phyloP scores from a whole-genome alignment of 2,329 filamentous ascomycete genomes.

The Dactylonectria estremocensis region DNA sequence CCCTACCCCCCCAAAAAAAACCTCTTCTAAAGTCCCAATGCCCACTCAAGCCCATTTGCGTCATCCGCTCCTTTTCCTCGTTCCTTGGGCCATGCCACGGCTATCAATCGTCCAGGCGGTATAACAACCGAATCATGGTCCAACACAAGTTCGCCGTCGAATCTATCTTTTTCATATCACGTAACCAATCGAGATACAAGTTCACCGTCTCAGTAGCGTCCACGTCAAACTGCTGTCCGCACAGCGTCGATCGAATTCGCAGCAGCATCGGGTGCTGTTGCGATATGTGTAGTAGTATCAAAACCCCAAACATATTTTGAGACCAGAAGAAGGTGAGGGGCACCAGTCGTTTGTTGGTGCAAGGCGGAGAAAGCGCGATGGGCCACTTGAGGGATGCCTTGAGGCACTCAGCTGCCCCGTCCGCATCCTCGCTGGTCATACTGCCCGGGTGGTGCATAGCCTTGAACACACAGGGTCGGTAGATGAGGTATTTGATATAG shows the following conservation, averaged over 20 bases:
- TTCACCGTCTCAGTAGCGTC: slow-evolving; percentile 65
- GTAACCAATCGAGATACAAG: slow-evolving; percentile 72
- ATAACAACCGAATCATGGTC: slow-evolving; percentile 65
- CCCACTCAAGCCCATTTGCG: slow-evolving; percentile 14
- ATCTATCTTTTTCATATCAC: slow-evolving; percentile 70
- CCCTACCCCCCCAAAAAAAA: slow-evolving; percentile 3
- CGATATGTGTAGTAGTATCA: slow-evolving; percentile 70
- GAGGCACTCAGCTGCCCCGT: slow-evolving; percentile 70
- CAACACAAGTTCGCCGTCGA: slow-evolving; percentile 70
- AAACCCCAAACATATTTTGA: slow-evolving; percentile 72
- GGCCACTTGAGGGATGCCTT: slow-evolving; percentile 73
- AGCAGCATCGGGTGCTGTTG: slow-evolving; percentile 65
- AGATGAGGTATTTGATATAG: slow-evolving; percentile 70
- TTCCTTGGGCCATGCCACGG: neutral
- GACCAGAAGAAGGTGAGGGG: slow-evolving; percentile 75
- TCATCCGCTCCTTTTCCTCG: slow-evolving; percentile 1
- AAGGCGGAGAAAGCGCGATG: slow-evolving; percentile 69
- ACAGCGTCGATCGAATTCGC: slow-evolving; percentile 64
- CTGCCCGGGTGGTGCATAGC: slow-evolving; percentile 70
- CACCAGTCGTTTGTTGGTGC: slow-evolving; percentile 70
- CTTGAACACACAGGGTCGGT: slow-evolving; percentile 73
- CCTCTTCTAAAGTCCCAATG: slow-evolving; percentile 1
- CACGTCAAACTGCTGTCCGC: slow-evolving; percentile 65
- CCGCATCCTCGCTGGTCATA: slow-evolving; percentile 67
- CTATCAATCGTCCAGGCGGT: slow-evolving; percentile 52